phyloP scores from a whole-genome alignment of 768 basidiomycete species.

The Atractiella rhizophila region DNA sequence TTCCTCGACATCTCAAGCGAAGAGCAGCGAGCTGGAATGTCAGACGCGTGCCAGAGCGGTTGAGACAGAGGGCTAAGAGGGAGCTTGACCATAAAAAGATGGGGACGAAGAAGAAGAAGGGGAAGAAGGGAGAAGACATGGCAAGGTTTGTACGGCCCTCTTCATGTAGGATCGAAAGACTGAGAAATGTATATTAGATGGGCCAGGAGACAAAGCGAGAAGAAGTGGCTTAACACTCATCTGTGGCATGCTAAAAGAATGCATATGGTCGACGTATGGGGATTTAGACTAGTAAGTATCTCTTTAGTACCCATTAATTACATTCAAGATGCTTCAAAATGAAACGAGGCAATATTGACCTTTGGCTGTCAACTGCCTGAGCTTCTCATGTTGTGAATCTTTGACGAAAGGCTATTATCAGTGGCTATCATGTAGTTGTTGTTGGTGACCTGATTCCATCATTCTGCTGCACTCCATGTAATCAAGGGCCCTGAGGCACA shows the following conservation, averaged over 20 bases:
- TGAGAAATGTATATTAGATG: not conserved
- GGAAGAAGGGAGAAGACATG: constrained; percentile 27
- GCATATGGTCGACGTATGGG: constrained; percentile 83
- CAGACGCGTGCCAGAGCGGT: constrained; percentile 57
- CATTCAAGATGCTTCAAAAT: not conserved
- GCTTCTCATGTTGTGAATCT: not conserved
- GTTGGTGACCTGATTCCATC: not conserved
- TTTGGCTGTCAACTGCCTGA: too few species aligned
- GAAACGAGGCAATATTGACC: not conserved
- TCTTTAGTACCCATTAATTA: not conserved
- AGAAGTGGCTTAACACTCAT: constrained; percentile 86
- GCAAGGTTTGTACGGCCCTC: constrained; percentile 33
- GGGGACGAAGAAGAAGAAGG: constrained; percentile 21
- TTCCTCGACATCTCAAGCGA: constrained; percentile 71
- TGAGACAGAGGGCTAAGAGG: constrained; percentile 52
- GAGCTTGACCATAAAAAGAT: constrained; percentile 33
- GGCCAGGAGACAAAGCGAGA: constrained; percentile 35
- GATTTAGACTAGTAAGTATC: constrained; percentile 46
- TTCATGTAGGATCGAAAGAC: not conserved
- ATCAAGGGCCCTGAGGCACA: too few species aligned
- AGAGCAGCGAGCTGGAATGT: constrained; percentile 88
- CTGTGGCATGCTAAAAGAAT: constrained; percentile 94
- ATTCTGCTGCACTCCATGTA: too few species aligned
- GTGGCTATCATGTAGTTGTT: not conserved
- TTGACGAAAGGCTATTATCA: not conserved